Evolutionary conservation across 2,329 filamentous ascomycete genomes (phyloP), one percentile per base, ranked within the genome.

Genomic region (Colletotrichum kahawae): DNA sequence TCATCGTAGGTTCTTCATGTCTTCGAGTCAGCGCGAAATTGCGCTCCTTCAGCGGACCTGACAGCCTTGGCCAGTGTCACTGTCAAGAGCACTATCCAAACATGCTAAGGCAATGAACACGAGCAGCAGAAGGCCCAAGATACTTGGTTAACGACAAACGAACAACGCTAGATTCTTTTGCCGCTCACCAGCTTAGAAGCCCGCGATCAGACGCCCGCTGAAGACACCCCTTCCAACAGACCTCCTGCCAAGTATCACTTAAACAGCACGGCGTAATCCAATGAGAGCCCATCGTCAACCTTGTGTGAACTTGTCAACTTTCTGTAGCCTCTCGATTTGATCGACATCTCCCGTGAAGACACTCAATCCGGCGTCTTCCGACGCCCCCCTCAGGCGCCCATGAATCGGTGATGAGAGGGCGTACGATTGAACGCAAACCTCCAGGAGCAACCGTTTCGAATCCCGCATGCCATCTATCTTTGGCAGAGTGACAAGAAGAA

Each of bases 171-270:
- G 10, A 34, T 62, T 8, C 18, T 33, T 36, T n/a, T 24, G 31
- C 31, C 31, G 57, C 13, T 62, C 57, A 34, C 12, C 57, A 62
- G 57, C 57, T 62, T 33, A 14, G 57, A 31, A 16, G 57, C 9
- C 43, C 43, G 43, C 57, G 57, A 62, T 62, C 57, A 33, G 57
- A 34, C 57, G 29, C 57, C 18, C 18, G 57, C 9, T 60, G 57
- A 60, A 18, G 31, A 51, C 43, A 51, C 43, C n/a, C 43, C 57
- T 21, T 60, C 57, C 57, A 24, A 21, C 43, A 21, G 57, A 31
- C 31, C n/a, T 60, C 27, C 57, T 60, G 29, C 29, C 57, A 60
- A 60, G 57, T 60, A 60, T 60, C 57, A 60, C 57, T 14, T 34
- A 60, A 21, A 60, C 57, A 60, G 12, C 14, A 33, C 16, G 31